These are phyloP conservation scores for Arthrobotrys iridis DNA, from an alignment of 2,329 filamentous ascomycete genomes.

Conservation along the genomic window DNA sequence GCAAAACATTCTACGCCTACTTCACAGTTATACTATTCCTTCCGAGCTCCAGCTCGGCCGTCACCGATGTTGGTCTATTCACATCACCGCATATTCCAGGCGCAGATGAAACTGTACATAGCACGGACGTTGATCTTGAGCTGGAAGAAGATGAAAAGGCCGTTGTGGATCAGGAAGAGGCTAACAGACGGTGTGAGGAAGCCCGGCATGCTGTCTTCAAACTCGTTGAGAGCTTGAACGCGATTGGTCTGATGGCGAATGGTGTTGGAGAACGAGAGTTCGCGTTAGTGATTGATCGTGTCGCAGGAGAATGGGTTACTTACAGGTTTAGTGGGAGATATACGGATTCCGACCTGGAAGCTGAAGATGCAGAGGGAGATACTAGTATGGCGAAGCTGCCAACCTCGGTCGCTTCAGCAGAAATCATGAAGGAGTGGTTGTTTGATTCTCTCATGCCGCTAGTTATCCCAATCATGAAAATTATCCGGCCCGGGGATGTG, in stretches of 20 bases:
- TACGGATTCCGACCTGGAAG: constrained; percentile 42
- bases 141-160: constrained; percentile 53
- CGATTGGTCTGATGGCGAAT: constrained; percentile 50
- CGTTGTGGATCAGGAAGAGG: constrained; percentile 46
- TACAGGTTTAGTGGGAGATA: constrained; percentile 47
- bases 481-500: constrained; percentile 40
- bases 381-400: constrained; percentile 51
- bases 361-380: constrained; percentile 44
- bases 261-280: constrained; percentile 51
- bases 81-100: constrained; percentile 52
- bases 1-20: constrained; percentile 53
- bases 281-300: constrained; percentile 39
- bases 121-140: constrained; percentile 51
- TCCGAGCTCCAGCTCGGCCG: constrained; percentile 25
- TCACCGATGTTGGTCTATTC: constrained; percentile 47
- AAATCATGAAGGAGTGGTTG: constrained; percentile 52
- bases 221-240: constrained; percentile 45
- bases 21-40: constrained; percentile 48
- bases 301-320: constrained; percentile 51
- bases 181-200: constrained; percentile 43
- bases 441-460: constrained; percentile 43
- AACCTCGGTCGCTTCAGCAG: constrained; percentile 44
- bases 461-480: constrained; percentile 45
- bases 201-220: constrained; percentile 39
- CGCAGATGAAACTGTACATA: constrained; percentile 47